Percentiles rank a stretch among this genome's conserved stretches.
Conservation (phyloP, 352 stramenopile species). For the Phytophthora quininea region DNA sequence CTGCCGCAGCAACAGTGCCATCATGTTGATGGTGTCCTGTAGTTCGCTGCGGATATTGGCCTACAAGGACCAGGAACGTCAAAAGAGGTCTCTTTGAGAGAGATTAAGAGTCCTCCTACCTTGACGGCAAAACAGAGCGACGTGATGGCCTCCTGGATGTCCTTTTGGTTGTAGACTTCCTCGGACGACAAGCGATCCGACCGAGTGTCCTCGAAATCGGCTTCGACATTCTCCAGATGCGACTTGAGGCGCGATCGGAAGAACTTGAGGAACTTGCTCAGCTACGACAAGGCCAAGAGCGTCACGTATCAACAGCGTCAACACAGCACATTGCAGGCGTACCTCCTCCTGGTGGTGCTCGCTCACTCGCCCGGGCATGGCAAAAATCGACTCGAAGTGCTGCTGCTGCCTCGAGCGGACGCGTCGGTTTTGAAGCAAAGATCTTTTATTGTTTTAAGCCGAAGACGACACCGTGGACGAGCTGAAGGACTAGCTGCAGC, state of each 20-base stretch:
- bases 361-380: slow-evolving; percentile 39
- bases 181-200: slow-evolving; percentile 82
- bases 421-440: slow-evolving; percentile 27
- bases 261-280: slow-evolving; percentile 88
- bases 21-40: slow-evolving; percentile 89
- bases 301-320: too few relatives aligned
- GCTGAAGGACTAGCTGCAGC: too few relatives aligned
- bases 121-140: slow-evolving; percentile 86
- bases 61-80: slow-evolving; percentile 21
- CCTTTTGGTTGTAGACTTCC: slow-evolving; percentile 85
- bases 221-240: slow-evolving; percentile 83
- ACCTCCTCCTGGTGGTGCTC: slow-evolving; percentile 77
- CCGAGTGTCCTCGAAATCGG: slow-evolving; percentile 85
- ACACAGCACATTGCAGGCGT: background rate
- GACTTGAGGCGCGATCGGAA: slow-evolving; percentile 78
- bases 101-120: slow-evolving; percentile 26
- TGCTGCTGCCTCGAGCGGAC: background rate
- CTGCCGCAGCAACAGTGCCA: slow-evolving; percentile 81
- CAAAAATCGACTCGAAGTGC: background rate
- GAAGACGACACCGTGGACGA: too few relatives aligned
- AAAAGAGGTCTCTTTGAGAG: too few relatives aligned
- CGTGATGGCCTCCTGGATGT: slow-evolving; percentile 74
- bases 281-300: slow-evolving; percentile 27
- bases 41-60: slow-evolving; percentile 78
- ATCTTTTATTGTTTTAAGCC: slow-evolving; percentile 2